Conservation (phyloP, 2,329 filamentous ascomycete genomes). For the Aspergillus unguis region DNA sequence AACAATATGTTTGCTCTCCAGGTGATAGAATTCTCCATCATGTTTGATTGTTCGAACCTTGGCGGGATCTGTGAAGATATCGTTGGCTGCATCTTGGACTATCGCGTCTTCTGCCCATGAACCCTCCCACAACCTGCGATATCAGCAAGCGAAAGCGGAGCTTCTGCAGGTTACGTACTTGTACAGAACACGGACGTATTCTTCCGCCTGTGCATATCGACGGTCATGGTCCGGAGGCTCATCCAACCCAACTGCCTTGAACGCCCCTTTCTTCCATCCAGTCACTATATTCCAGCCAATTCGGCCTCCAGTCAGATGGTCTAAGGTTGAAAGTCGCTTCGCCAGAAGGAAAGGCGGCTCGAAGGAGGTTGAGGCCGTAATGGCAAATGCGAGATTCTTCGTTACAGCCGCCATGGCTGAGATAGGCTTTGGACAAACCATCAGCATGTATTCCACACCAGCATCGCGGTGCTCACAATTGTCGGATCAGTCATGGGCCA, state of each 20-base stretch:
- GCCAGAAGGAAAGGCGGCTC: slow-evolving; percentile 61
- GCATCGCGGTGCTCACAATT: slow-evolving; percentile 46
- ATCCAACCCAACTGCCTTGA: slow-evolving; percentile 60
- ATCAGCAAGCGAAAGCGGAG: not conserved
- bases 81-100: slow-evolving; percentile 50
- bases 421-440: slow-evolving; percentile 47
- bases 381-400: slow-evolving; percentile 60
- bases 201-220: slow-evolving; percentile 59
- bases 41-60: slow-evolving; percentile 61
- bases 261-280: slow-evolving; percentile 59
- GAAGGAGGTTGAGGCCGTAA: slow-evolving; percentile 62
- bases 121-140: not conserved
- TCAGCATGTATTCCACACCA: not conserved
- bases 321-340: slow-evolving; percentile 60
- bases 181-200: slow-evolving; percentile 61
- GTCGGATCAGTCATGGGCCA: slow-evolving; percentile 64
- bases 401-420: slow-evolving; percentile 65
- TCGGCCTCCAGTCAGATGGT: slow-evolving; percentile 60
- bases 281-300: slow-evolving; percentile 68
- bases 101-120: slow-evolving; percentile 57
- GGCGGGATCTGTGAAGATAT: slow-evolving; percentile 57
- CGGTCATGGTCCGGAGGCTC: slow-evolving; percentile 59
- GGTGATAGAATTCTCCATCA: slow-evolving; percentile 53
- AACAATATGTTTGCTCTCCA: slow-evolving; percentile 48
- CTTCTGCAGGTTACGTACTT: slow-evolving; percentile 43